Percentiles rank a stretch among this genome's conserved stretches.
Conservation (phyloP, 164 flowering plant genomes). For the Chimonanthus salicifolius region DNA sequence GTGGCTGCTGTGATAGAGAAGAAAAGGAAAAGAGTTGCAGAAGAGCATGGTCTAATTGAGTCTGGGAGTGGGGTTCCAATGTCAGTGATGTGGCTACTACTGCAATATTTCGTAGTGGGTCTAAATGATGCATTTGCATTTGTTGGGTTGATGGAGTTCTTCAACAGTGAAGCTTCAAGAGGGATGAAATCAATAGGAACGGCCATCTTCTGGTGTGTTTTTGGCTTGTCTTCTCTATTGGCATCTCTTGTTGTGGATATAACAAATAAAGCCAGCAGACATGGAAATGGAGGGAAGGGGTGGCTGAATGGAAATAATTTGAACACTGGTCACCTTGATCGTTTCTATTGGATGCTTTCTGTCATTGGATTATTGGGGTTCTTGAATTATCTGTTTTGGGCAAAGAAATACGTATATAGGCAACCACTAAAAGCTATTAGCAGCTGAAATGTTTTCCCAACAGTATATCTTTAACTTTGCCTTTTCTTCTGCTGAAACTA, state of each 20-base stretch:
- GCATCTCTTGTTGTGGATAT: constrained; percentile 53
- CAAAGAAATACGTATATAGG: constrained; percentile 19
- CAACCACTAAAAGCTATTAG: neutral
- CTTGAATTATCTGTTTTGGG: constrained; percentile 6
- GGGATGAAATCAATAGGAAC: constrained; percentile 72
- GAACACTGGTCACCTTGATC: constrained; percentile 21
- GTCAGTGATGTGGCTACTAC: constrained; percentile 9
- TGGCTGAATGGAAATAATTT: constrained; percentile 32
- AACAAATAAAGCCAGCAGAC: constrained; percentile 36
- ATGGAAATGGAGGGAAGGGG: constrained; percentile 15
- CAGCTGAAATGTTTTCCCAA: neutral
- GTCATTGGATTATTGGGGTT: constrained; percentile 16
- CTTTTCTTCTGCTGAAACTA: too few relatives aligned
- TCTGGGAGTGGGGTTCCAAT: constrained; percentile 1
- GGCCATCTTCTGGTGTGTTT: constrained; percentile 49
- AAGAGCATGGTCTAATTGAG: constrained; percentile 4
- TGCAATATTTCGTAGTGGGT: constrained; percentile 9
- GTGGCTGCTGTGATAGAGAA: constrained; percentile 51
- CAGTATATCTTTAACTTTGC: too few relatives aligned
- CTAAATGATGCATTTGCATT: constrained; percentile 1
- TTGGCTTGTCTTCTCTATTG: constrained; percentile 62
- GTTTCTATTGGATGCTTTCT: constrained; percentile 30
- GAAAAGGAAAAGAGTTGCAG: constrained; percentile 40
- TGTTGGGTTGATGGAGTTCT: constrained; percentile 59
- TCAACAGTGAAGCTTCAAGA: constrained; percentile 66